Conservation (phyloP, 2,329 filamentous ascomycete genomes). For the Trichoderma arundinaceum region DNA sequence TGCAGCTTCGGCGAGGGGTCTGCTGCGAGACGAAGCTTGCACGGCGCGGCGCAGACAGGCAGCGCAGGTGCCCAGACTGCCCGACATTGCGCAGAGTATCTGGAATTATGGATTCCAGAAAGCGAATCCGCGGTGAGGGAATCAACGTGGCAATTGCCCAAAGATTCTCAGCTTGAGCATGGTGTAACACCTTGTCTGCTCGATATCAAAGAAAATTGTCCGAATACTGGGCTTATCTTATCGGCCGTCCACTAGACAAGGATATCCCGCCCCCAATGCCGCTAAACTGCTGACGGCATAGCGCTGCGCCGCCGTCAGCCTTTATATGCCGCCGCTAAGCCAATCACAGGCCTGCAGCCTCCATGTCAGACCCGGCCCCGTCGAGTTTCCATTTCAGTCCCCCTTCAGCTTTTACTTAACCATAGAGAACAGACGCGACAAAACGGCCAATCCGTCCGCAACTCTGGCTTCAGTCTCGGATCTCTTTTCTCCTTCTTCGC, state of each 20-base stretch:
- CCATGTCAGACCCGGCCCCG: background rate
- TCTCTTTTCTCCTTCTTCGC: background rate
- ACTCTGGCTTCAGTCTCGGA: background rate
- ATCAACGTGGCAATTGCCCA: background rate
- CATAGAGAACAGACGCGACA: conserved; percentile 22
- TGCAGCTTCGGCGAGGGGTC: conserved; percentile 6
- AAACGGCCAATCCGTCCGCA: conserved; percentile 7
- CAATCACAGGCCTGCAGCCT: conserved; percentile 10
- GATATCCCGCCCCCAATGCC: conserved; percentile 3
- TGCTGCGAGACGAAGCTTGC: conserved; percentile 32
- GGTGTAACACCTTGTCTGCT: background rate
- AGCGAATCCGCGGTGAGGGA: background rate
- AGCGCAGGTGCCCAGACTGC: conserved; percentile 11
- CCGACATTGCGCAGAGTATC: background rate
- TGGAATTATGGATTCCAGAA: background rate
- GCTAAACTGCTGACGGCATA: conserved; percentile 4
- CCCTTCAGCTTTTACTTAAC: conserved; percentile 5
- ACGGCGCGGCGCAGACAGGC: conserved; percentile 40
- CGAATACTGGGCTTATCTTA: conserved; percentile 16
- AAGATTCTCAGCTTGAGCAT: background rate
- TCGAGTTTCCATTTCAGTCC: conserved; percentile 6
- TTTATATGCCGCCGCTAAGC: conserved; percentile 1
- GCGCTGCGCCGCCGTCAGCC: conserved; percentile 17
- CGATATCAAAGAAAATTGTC: background rate
- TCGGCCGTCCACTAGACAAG: conserved; percentile 18